phyloP scores from a whole-genome alignment of 192 early-diverging fungal genomes.

The Entomortierella chlamydospora region DNA sequence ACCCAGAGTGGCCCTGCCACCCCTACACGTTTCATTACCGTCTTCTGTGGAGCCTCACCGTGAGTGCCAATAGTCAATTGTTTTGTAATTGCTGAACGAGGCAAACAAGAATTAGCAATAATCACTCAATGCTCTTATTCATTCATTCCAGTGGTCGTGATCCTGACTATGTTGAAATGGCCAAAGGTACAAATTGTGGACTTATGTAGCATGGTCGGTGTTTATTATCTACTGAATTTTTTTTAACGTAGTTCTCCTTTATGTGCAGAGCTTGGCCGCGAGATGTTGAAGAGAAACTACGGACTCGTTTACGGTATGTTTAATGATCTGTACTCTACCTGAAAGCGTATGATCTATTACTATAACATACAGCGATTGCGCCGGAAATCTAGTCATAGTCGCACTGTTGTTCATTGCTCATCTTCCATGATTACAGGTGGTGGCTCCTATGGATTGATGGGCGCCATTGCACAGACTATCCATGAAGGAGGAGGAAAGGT shows the following conservation, averaged over 20 bases:
- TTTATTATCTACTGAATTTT: background rate
- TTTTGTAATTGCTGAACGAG: background rate
- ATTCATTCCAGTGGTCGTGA: slow-evolving; percentile 41
- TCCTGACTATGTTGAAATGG: slow-evolving; percentile 58
- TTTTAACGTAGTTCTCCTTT: background rate
- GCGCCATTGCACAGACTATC: slow-evolving; percentile 77
- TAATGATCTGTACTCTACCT: background rate
- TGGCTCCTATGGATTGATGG: slow-evolving; percentile 83
- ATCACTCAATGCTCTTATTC: slow-evolving; percentile 6
- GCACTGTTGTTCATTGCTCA: slow-evolving; percentile 3
- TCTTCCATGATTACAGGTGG: slow-evolving; percentile 56
- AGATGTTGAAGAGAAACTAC: slow-evolving; percentile 66
- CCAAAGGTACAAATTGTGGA: slow-evolving; percentile 43
- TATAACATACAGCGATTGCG: background rate
- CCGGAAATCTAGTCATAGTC: background rate
- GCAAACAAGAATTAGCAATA: too few species aligned
- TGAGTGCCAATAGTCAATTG: slow-evolving; percentile 9
- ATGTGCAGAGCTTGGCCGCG: slow-evolving; percentile 61
- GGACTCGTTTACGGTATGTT: slow-evolving; percentile 74
- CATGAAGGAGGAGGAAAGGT: slow-evolving; percentile 70
- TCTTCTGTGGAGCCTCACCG: slow-evolving; percentile 52
- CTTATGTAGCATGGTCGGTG: too few species aligned
- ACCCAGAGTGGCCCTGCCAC: slow-evolving; percentile 3
- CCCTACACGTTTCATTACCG: slow-evolving; percentile 43
- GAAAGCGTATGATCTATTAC: too few species aligned